phyloP scores from a whole-genome alignment of 2,329 filamentous ascomycete species.

The Pestalotiopsis sp. region DNA sequence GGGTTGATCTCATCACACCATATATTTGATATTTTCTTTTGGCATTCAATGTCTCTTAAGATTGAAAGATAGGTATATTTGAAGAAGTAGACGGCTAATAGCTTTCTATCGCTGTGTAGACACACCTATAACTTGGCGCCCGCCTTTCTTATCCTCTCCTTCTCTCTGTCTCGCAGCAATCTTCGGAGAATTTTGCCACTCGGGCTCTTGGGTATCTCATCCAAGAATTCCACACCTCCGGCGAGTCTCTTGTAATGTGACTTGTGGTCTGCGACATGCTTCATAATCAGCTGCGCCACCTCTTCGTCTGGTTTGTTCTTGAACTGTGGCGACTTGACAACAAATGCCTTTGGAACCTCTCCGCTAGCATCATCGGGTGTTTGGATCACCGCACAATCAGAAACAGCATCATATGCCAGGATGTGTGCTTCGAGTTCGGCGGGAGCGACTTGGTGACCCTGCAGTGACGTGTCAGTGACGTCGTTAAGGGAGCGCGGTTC shows the following conservation, averaged over 20 bases:
- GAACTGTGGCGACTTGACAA: conserved; percentile 53
- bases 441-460: conserved; percentile 79
- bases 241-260: conserved; percentile 60
- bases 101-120: too few relatives aligned
- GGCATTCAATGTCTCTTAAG: too few relatives aligned
- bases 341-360: conserved; percentile 67
- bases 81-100: too few relatives aligned
- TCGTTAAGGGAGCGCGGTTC: neutral
- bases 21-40: too few relatives aligned
- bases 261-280: conserved; percentile 57
- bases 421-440: conserved; percentile 82
- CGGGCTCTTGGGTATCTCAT: conserved; percentile 62
- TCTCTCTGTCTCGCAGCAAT: conserved; percentile 66
- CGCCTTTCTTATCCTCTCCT: conserved; percentile 57
- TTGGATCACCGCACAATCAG: conserved; percentile 77
- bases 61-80: too few relatives aligned
- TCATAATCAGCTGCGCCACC: conserved; percentile 43
- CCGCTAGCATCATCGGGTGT: conserved; percentile 62
- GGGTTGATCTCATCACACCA: too few relatives aligned
- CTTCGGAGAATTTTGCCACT: conserved; percentile 65
- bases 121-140: conserved; percentile 58
- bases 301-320: conserved; percentile 34
- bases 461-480: neutral
- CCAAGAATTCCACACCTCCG: conserved; percentile 53
- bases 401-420: conserved; percentile 71